Conservation (phyloP, 257 asterid species). For the Rehmannia glutinosa region DNA sequence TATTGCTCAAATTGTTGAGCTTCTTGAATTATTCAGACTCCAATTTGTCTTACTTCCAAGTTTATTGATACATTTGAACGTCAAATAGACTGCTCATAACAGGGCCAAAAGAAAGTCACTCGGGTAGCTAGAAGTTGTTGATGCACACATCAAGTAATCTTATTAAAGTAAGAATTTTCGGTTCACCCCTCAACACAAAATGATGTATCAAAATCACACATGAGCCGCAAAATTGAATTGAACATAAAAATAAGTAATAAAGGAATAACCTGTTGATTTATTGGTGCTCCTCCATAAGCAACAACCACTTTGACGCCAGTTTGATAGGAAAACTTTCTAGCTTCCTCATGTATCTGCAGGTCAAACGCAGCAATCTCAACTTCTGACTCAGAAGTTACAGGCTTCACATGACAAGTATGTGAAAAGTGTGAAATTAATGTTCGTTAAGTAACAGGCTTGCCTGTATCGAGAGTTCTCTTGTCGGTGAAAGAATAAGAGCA, state of each 20-base stretch:
- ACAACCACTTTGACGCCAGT: constrained; percentile 79
- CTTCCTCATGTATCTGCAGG: constrained; percentile 79
- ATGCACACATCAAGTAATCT: background rate
- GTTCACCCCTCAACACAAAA: background rate
- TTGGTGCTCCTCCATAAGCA: constrained; percentile 82
- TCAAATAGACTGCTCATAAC: background rate
- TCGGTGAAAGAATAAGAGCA: constrained; percentile 84
- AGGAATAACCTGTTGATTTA: constrained; percentile 59
- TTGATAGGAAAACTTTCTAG: constrained; percentile 68
- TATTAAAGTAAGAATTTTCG: too few species aligned
- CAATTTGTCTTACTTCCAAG: background rate
- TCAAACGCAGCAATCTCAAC: constrained; percentile 11
- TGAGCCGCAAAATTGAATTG: too few species aligned
- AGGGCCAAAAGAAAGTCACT: background rate
- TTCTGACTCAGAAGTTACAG: background rate
- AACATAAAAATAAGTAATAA: too few species aligned
- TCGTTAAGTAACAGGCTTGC: constrained; percentile 26
- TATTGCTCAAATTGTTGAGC: background rate
- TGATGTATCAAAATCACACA: background rate
- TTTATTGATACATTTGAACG: background rate
- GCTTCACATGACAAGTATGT: background rate
- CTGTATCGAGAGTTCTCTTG: constrained; percentile 88
- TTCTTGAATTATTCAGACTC: background rate
- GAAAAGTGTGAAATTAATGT: too few species aligned
- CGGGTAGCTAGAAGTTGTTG: background rate